These are phyloP conservation scores for Phytophthora agathidicida DNA, from an alignment of 352 stramenopile genomes.

Conservation along the genomic window DNA sequence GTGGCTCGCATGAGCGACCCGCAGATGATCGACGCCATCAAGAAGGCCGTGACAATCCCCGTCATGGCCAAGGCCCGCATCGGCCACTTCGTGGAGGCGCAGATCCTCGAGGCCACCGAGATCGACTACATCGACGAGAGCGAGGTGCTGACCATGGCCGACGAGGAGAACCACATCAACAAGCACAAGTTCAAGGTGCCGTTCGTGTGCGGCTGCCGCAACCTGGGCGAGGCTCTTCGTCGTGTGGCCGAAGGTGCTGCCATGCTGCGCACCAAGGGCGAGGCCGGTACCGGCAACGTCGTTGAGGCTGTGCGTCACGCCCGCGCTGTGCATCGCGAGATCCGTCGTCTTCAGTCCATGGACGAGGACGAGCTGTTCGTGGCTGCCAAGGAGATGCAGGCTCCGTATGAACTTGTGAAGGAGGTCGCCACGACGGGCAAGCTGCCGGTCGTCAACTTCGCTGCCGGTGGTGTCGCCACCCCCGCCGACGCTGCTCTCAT, in stretches of 20 bases:
- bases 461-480: constrained; percentile 97
- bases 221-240: constrained; percentile 96
- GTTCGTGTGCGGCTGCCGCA: constrained; percentile 98
- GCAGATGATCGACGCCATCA: constrained; percentile 98
- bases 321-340: constrained; percentile 92
- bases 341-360: constrained; percentile 92
- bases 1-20: constrained; percentile 98
- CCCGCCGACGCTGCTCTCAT: constrained; percentile 97
- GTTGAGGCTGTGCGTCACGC: constrained; percentile 98
- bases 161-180: constrained; percentile 98
- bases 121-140: constrained; percentile 99
- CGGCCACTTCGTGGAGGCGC: constrained; percentile 98
- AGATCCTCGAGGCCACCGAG: constrained; percentile 98
- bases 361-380: constrained; percentile 98
- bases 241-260: constrained; percentile 95
- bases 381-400: constrained; percentile 96
- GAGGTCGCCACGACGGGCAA: constrained; percentile 91
- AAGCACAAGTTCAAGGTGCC: constrained; percentile 98
- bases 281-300: constrained; percentile 98
- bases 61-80: constrained; percentile 99
- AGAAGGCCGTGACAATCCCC: constrained; percentile 98
- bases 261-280: constrained; percentile 98
- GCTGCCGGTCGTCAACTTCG: constrained; percentile 98
- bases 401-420: constrained; percentile 94
- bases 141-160: constrained; percentile 98